phyloP scores from a whole-genome alignment of 495 filamentous ascomycete genomes.

The Mycothermus thermophilus region DNA sequence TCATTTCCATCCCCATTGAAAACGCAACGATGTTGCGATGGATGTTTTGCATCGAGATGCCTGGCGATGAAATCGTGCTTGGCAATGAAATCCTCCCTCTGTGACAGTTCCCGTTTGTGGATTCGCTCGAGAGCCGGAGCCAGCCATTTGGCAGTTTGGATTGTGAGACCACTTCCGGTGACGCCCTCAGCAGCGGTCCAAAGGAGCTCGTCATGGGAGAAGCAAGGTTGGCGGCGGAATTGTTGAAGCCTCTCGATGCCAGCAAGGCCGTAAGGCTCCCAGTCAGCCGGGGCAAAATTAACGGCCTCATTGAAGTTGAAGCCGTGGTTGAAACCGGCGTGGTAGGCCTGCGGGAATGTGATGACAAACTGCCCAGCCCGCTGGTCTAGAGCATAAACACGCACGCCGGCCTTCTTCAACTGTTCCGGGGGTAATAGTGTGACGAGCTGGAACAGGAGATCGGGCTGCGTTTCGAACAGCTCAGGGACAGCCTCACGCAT shows the following conservation, averaged over 20 bases:
- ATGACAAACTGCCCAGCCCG: slow-evolving; percentile 92
- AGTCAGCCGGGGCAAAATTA: slow-evolving; percentile 93
- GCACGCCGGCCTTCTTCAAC: slow-evolving; percentile 85
- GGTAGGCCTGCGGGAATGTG: slow-evolving; percentile 85
- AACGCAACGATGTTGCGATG: slow-evolving; percentile 19
- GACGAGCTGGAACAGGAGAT: slow-evolving; percentile 92
- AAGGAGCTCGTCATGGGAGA: slow-evolving; percentile 93
- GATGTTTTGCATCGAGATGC: slow-evolving; percentile 40
- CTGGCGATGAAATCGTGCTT: slow-evolving; percentile 41
- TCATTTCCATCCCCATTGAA: slow-evolving; percentile 27
- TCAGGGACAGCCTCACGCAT: slow-evolving; percentile 94
- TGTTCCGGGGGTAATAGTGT: slow-evolving; percentile 89
- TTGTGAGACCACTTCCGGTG: slow-evolving; percentile 61
- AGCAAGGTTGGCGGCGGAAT: slow-evolving; percentile 86
- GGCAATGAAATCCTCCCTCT: slow-evolving; percentile 51
- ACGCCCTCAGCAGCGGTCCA: slow-evolving; percentile 59
- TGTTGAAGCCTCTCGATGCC: slow-evolving; percentile 76
- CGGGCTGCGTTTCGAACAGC: slow-evolving; percentile 91
- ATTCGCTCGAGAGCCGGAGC: slow-evolving; percentile 73
- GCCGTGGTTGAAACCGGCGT: slow-evolving; percentile 86
- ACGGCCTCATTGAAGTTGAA: slow-evolving; percentile 99
- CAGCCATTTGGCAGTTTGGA: slow-evolving; percentile 89
- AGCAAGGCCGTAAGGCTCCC: slow-evolving; percentile 83
- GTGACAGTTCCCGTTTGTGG: slow-evolving; percentile 52
- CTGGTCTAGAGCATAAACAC: slow-evolving; percentile 86